Conservation (phyloP, 805 yeast genomes). For the Ogataea zsoltii region DNA sequence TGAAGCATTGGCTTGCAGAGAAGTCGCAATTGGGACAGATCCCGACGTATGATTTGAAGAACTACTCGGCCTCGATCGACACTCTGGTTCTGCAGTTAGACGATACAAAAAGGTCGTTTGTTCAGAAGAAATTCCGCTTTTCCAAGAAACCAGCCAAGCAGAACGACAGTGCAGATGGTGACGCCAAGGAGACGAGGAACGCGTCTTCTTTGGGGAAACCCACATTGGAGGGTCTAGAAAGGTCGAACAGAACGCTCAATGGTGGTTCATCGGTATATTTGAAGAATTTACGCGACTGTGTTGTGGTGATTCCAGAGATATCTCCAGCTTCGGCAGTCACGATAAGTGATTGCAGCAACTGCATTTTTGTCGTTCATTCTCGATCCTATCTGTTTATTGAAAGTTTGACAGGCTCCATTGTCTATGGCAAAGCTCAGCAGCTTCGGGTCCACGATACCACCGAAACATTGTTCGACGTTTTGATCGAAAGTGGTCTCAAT, state of each 20-base stretch:
- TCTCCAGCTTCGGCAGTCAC: conserved; percentile 22
- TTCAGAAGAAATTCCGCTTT: conserved; percentile 24
- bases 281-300: conserved; percentile 11
- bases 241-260: not conserved
- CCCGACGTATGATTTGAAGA: conserved; percentile 29
- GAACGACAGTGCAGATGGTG: too few species aligned
- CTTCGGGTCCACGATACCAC: conserved; percentile 26
- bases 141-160: conserved; percentile 15
- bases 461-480: conserved; percentile 14
- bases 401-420: conserved; percentile 11
- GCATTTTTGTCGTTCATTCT: conserved; percentile 19
- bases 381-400: conserved; percentile 25
- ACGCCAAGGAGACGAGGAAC: too few species aligned
- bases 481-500: conserved; percentile 14
- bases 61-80: conserved; percentile 20
- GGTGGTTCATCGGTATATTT: conserved; percentile 11
- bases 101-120: conserved; percentile 16
- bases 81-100: conserved; percentile 22
- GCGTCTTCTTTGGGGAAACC: conserved; percentile 9
- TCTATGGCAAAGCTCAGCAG: conserved; percentile 28
- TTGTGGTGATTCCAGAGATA: conserved; percentile 13
- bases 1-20: conserved; percentile 22
- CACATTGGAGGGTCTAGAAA: conserved; percentile 4
- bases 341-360: conserved; percentile 16
- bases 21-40: conserved; percentile 13